phyloP scores from a whole-genome alignment of 495 filamentous ascomycete species.

The Annulohypoxylon stygium region DNA sequence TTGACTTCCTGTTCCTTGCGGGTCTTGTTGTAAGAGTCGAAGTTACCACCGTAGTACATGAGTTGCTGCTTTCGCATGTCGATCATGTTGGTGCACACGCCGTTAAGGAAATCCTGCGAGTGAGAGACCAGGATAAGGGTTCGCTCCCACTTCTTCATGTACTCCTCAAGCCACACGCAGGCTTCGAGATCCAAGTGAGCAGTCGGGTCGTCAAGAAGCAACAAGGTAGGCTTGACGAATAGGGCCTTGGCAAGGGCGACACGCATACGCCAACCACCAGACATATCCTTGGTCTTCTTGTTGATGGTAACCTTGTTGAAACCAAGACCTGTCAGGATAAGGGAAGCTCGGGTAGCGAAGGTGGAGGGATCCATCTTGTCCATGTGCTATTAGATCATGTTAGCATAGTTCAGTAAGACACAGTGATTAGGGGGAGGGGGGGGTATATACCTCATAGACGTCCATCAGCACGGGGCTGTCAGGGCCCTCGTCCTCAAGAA shows the following conservation, averaged over 20 bases:
- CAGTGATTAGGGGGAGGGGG: background rate
- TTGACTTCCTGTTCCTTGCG: constrained; percentile 94
- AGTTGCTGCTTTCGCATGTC: constrained; percentile 94
- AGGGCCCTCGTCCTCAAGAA: constrained; percentile 90
- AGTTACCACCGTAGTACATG: constrained; percentile 99
- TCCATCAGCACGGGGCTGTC: constrained; percentile 93
- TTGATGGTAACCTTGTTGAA: constrained; percentile 98
- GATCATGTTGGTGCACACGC: constrained; percentile 98
- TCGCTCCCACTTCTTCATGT: constrained; percentile 99
- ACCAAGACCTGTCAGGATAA: constrained; percentile 97
- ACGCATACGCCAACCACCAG: constrained; percentile 99
- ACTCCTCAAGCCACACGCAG: constrained; percentile 99
- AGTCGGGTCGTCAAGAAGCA: constrained; percentile 97
- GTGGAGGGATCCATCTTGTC: constrained; percentile 99
- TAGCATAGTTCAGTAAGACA: constrained; percentile 13
- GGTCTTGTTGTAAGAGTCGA: constrained; percentile 98
- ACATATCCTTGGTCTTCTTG: constrained; percentile 99
- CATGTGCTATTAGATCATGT: constrained; percentile 77
- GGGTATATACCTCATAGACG: constrained; percentile 85
- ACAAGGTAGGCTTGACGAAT: constrained; percentile 95
- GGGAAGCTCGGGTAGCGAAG: constrained; percentile 95
- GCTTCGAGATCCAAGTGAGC: constrained; percentile 99
- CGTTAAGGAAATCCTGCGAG: constrained; percentile 98
- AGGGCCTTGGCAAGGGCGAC: constrained; percentile 97
- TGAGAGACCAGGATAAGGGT: constrained; percentile 98